phyloP scores from a whole-genome alignment of 169 alveolate genomes.

The Plasmodium reichenowi region DNA sequence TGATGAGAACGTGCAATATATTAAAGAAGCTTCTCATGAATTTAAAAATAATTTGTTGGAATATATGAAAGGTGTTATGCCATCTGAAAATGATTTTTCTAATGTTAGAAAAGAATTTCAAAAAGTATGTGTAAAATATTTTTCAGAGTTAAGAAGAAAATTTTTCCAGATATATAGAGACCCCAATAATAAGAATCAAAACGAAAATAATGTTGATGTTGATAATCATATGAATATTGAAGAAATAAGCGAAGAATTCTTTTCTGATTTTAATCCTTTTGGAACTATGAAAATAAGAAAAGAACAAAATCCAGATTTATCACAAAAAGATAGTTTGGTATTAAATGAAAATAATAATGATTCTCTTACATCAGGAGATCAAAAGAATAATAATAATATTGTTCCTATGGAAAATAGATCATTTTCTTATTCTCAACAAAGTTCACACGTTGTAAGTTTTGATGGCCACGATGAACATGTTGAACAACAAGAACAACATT shows the following conservation, averaged over 20 bases:
- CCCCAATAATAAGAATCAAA: not conserved
- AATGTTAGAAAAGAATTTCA: constrained; percentile 15
- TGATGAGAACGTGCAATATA: not conserved
- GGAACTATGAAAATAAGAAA: not conserved
- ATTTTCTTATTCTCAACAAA: constrained; percentile 15
- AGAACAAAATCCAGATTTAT: not conserved
- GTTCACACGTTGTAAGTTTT: constrained; percentile 3
- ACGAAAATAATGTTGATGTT: not conserved
- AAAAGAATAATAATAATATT: not conserved
- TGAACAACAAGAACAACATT: not conserved
- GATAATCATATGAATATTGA: not conserved
- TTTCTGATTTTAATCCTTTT: not conserved
- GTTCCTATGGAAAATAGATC: no score
- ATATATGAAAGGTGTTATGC: no score
- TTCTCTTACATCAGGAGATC: not conserved
- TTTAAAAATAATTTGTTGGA: constrained; percentile 9
- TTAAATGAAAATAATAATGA: constrained; percentile 2
- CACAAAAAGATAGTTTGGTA: not conserved
- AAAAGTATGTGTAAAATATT: not conserved
- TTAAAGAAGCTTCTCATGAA: constrained; percentile 32
- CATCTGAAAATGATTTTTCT: no score
- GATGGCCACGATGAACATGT: not conserved
- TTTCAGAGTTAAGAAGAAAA: constrained; percentile 3
- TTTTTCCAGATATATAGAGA: constrained; percentile 31
- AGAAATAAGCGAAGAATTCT: not conserved